Evolutionary conservation across 768 basidiomycete genomes (phyloP).

Genomic region (Leccinellum luteum): DNA sequence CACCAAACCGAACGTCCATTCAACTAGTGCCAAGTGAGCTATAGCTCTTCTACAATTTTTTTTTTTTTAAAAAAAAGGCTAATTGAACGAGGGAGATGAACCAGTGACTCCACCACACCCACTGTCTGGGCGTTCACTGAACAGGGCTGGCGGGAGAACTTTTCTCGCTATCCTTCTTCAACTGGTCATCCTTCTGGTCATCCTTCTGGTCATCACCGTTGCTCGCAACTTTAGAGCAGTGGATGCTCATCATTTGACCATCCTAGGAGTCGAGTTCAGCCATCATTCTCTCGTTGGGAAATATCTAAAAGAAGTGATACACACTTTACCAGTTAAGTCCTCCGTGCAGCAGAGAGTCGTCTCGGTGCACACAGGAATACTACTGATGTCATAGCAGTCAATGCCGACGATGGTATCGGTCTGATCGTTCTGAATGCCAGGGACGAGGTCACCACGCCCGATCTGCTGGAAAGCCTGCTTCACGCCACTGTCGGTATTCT

Average conservation of each 20-base stretch:
- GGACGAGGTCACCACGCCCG: background rate
- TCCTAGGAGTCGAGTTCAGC: background rate
- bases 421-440: background rate
- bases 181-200: too few species aligned
- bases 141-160: background rate
- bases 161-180: too few species aligned
- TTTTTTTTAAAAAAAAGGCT: too few species aligned
- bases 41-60: background rate
- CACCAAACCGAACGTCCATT: background rate
- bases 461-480: background rate
- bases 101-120: background rate
- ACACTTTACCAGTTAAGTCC: background rate
- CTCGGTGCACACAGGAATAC: background rate
- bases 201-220: too few species aligned
- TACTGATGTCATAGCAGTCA: background rate
- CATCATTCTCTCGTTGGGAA: background rate
- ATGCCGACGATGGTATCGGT: background rate
- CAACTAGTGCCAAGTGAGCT: background rate
- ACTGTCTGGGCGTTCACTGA: background rate
- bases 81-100: background rate
- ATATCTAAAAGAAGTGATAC: background rate
- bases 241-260: background rate
- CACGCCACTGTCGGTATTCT: background rate
- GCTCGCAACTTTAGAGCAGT: background rate
- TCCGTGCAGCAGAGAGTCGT: background rate